A percentile compares a stretch with the other conserved stretches of the same genome.
Evolutionary conservation across 2,329 filamentous ascomycete genomes (phyloP).

Genomic region (Dothistroma pini): DNA sequence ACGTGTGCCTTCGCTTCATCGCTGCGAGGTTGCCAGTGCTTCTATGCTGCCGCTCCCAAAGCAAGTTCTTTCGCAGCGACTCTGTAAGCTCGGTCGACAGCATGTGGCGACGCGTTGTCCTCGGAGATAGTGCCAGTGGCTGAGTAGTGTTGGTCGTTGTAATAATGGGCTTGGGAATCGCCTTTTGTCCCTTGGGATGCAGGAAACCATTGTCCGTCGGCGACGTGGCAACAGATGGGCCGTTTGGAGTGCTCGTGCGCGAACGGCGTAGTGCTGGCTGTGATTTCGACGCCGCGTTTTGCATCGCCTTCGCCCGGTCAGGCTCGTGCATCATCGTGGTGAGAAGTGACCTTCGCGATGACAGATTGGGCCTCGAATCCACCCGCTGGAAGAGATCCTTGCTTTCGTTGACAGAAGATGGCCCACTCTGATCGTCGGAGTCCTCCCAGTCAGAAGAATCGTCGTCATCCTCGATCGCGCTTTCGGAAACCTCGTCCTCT

Average conservation of each 20-base stretch:
- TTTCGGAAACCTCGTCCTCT: constrained; percentile 67
- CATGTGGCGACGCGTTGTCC: constrained; percentile 93
- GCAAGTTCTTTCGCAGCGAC: constrained; percentile 81
- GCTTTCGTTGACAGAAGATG: constrained; percentile 66
- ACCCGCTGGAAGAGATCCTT: constrained; percentile 82
- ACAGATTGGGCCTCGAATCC: constrained; percentile 79
- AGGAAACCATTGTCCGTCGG: constrained; percentile 41
- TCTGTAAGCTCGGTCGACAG: constrained; percentile 90
- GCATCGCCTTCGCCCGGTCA: constrained; percentile 66
- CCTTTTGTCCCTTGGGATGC: constrained; percentile 30
- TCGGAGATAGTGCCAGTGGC: constrained; percentile 68
- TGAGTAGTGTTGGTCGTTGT: constrained; percentile 61
- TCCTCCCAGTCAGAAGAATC: constrained; percentile 54
- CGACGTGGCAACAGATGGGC: constrained; percentile 59
- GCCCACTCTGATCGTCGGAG: constrained; percentile 68
- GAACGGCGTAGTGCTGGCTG: constrained; percentile 55
- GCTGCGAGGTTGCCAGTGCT: constrained; percentile 83
- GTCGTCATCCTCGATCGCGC: constrained; percentile 63
- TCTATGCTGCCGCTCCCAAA: constrained; percentile 96
- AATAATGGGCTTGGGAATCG: constrained; percentile 68
- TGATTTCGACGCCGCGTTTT: constrained; percentile 59
- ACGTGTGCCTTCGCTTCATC: constrained; percentile 83
- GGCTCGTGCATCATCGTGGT: constrained; percentile 84
- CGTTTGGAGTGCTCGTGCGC: constrained; percentile 66
- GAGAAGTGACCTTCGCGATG: constrained; percentile 81